Evolutionary conservation across 306 rosid species (phyloP), one percentile per base, ranked within the genome.

Genomic region (Gynostemma pentaphyllum): DNA sequence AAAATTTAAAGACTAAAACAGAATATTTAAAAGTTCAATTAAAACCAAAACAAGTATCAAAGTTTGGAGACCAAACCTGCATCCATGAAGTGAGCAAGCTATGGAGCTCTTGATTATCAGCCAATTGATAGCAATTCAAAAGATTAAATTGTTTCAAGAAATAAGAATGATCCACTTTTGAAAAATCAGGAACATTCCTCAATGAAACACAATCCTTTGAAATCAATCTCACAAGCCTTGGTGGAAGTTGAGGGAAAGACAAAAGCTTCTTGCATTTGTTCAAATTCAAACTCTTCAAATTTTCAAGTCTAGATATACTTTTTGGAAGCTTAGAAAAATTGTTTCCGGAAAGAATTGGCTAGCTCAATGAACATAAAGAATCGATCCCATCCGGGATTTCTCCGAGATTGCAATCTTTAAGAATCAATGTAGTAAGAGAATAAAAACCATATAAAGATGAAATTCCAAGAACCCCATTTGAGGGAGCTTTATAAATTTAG

Each of bases 181-280:
- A 36, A 12, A n/a, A 16, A 23, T n/a, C 37, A 0, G 16, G 15
- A 34, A 39, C 9, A 26, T 7, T 19, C 12, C 16, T 26, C 2
- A 69, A 34, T 22, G 67, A 57, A n/a, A 22, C 39, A 59, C 60
- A 57, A 23, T 3, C 2, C 0, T 1, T 0, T 14, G 41, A 2
- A 0, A 0, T 0, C 1, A 69, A 40, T 0, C 0, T 0, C 11
- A 36, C 1, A 0, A 0, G 0, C 18, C 48, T 46, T 34, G 14
- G 23, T 2, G 75, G 47, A 27, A 50, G 64, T 10, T 40, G 32
- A 0, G 64, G 69, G n/a, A 62, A 3, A 39, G 24, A 27, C 21
- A 11, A 13, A 40, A 70, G 75, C 37, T 41, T 70, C 41, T 11
- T 0, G 50, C 69, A 70, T 2, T 4, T 0, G 0, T 0, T 0